These are phyloP conservation scores for Jatropha multifida DNA, from an alignment of 441 rosid genomes.

Conservation along the genomic window DNA sequence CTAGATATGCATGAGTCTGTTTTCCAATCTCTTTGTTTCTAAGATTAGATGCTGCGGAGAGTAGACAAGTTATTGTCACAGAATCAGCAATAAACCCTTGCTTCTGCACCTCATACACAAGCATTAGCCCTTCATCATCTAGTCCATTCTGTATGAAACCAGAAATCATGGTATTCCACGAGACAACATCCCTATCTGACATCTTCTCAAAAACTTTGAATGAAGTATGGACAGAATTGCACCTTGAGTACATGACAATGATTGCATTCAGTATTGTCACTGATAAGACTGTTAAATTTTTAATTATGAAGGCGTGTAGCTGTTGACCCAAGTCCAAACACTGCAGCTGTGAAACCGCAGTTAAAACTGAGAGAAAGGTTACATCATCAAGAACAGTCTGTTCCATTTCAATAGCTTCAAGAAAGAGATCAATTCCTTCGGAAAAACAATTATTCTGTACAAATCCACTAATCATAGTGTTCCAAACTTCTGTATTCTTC, in stretches of 20 bases:
- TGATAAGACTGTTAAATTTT: slow-evolving; percentile 47
- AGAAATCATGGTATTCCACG: slow-evolving; percentile 86
- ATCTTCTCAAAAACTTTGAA: slow-evolving; percentile 63
- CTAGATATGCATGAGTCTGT: slow-evolving; percentile 76
- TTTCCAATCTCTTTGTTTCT: slow-evolving; percentile 63
- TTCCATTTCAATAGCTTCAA: slow-evolving; percentile 46
- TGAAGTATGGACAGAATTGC: slow-evolving; percentile 54
- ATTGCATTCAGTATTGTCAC: slow-evolving; percentile 57
- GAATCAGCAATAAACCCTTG: slow-evolving; percentile 60
- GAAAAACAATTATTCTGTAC: slow-evolving; percentile 45
- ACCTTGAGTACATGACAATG: slow-evolving; percentile 79
- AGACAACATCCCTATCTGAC: slow-evolving; percentile 68
- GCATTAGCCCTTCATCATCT: slow-evolving; percentile 82
- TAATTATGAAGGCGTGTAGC: slow-evolving; percentile 65
- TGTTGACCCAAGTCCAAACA: slow-evolving; percentile 50
- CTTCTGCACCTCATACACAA: slow-evolving; percentile 78
- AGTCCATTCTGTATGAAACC: slow-evolving; percentile 78
- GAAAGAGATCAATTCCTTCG: slow-evolving; percentile 58
- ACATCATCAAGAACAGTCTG: slow-evolving; percentile 58
- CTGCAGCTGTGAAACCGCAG: slow-evolving; percentile 73
- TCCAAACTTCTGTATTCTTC: slow-evolving; percentile 75
- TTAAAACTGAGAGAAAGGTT: slow-evolving; percentile 60
- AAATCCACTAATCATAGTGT: slow-evolving; percentile 74
- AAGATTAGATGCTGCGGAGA: slow-evolving; percentile 86
- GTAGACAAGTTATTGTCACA: slow-evolving; percentile 71